Evolutionary conservation across 2,329 filamentous ascomycete species (phyloP), one percentile per base, ranked within the genome.

Genomic region (Curvularia lunata): DNA sequence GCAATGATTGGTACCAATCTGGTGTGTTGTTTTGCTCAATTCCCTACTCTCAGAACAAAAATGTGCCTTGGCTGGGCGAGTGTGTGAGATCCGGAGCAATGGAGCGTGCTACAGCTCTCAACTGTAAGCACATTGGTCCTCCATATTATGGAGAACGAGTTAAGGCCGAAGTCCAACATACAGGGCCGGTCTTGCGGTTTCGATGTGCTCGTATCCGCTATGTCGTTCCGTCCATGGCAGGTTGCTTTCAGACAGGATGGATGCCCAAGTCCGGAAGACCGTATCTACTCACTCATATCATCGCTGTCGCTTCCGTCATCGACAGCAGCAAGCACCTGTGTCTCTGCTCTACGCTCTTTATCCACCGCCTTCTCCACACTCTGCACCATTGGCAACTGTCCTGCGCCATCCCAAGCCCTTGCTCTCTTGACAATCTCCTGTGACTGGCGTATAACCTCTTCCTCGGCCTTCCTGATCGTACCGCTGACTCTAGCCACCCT

Each of bases 391-490:
- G 52, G 55, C 30, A 62, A 42, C 4, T 58, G 57, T 6, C 32
- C 60, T 1, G 23, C 25, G 23, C 51, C 59, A 9, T 73, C 66
- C 38, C 56, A 81, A 27, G 83, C 84, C 71, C 84, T 85, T 51
- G 89, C 87, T 28, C 86, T 84, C 42, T 90, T 80, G 58, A 96
- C 88, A 55, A 92, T 84, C 55, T 83, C 81, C 66, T 90, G 88
- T 41, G 92, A 91, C 59, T 91, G 84, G 4, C 88, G 84, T 68
- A 98, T 90, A 34, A 92, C 92, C 76, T 97, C 93, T 73, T 96
- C 88, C 77, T 98, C 93, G 2, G 88, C 89, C 77, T 96, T 97
- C 67, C 88, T 89, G 70, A 99, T 97, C 3, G 95, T 99, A 16
- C 94, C 95, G 64, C 91, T 95, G 13, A 97, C 91, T 60, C 91